Evolutionary conservation across 129 eudicot species (phyloP), one percentile per base, ranked within the genome.

Genomic region (Flaveria linearis): DNA sequence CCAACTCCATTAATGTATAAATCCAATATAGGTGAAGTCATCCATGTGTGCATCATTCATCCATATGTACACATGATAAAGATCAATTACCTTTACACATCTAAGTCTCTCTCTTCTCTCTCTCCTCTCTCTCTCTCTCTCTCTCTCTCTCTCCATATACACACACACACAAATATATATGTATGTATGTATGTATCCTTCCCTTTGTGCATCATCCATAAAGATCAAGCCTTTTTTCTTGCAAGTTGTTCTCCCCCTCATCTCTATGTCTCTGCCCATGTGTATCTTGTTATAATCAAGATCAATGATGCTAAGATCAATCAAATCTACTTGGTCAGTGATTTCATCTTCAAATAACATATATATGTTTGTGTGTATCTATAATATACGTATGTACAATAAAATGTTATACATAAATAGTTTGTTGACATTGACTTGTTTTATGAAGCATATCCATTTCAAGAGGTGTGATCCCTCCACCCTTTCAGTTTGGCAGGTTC

Each of bases 221-320:
- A 11, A 49, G 64, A 76, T 75, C 71, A 75, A 42, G 79, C 36
- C 28, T 22, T 63, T 70, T 70, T 51, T 66, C 60, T 65, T 45
- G 10, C 18, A 36, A 58, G 76, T 47, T 16, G 9, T 17, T 16
- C n/a, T 14, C 58, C 56, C 47, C 18, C 69, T 3, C 50, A 42
- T 18, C 69, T 42, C 55, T 36, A 5, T 36, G 41, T 0, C 7
- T 36, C 41, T 20, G 22, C 36, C 8, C 16, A 42, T 16, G 68
- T 45, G 69, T 74, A 26, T 58, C 51, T 63, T 46, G 74, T 11
- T 25, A 26, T 70, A 47, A 33, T 58, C 61, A 25, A 80, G 50
- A 80, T 73, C 74, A 55, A 66, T n/a, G 80, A 80, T 80, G 84
- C 45, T 80, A 33, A 80, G 84, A 68, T 74, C 75, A 28, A 67